Conservation (phyloP, 495 filamentous ascomycete species). For the Hypoxylon intermedium region DNA sequence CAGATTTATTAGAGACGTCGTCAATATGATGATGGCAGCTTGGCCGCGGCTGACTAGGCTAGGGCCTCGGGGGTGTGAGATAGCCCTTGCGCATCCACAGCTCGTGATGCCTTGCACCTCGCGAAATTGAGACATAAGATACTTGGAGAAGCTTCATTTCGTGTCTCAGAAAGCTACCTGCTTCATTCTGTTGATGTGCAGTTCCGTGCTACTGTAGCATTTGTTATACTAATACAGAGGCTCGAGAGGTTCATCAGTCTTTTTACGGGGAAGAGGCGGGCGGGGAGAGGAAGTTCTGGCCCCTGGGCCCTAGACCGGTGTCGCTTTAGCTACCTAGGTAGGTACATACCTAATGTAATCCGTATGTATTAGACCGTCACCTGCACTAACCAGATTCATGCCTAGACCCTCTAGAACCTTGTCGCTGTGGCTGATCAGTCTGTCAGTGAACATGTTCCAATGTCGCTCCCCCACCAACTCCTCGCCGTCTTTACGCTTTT, state of each 20-base stretch:
- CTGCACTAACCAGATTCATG: constrained; percentile 30
- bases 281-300: constrained; percentile 10
- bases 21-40: constrained; percentile 5
- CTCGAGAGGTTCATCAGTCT: constrained; percentile 11
- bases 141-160: too few species aligned
- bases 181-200: neutral
- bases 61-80: constrained; percentile 8
- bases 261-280: neutral
- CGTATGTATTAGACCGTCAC: constrained; percentile 34
- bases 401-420: constrained; percentile 15
- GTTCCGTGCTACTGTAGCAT: constrained; percentile 6
- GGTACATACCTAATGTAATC: too few species aligned
- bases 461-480: constrained; percentile 33
- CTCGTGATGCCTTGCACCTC: constrained; percentile 17
- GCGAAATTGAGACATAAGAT: too few species aligned
- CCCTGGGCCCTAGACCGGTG: constrained; percentile 12
- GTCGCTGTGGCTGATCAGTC: constrained; percentile 20
- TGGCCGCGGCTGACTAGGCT: neutral
- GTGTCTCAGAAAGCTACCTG: constrained; percentile 14
- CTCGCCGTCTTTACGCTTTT: constrained; percentile 24
- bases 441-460: constrained; percentile 21
- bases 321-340: constrained; percentile 29
- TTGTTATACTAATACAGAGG: neutral
- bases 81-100: constrained; percentile 15
- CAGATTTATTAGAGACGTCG: constrained; percentile 3